Evolutionary conservation across 2,329 filamentous ascomycete genomes (phyloP).

Genomic region (Orbilia brochopaga): DNA sequence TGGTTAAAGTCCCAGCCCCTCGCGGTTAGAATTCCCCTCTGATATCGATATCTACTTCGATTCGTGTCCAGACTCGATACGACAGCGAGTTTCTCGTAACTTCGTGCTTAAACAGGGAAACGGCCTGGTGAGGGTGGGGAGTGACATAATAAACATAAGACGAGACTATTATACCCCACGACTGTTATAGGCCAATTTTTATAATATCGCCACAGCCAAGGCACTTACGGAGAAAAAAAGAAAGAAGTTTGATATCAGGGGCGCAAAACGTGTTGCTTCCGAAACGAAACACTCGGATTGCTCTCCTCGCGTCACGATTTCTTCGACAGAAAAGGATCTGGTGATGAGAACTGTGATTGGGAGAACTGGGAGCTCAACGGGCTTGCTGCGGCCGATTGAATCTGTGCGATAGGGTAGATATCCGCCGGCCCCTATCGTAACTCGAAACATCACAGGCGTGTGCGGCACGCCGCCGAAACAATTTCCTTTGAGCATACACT

Average conservation of each 20-base stretch:
- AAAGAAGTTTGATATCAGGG: constrained; percentile 2
- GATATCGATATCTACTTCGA: neutral
- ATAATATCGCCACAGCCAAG: neutral
- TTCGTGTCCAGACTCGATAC: constrained; percentile 6
- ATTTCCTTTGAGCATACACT: no score
- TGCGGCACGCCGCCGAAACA: neutral
- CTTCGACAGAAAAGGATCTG: neutral
- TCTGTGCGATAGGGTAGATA: neutral
- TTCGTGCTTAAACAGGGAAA: constrained; percentile 24
- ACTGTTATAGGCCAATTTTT: neutral
- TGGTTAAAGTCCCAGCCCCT: neutral
- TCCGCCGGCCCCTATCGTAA: neutral
- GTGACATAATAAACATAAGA: constrained; percentile 47
- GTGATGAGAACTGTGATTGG: neutral
- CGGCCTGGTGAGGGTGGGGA: constrained; percentile 4
- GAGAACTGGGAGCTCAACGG: neutral
- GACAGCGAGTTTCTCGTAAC: constrained; percentile 22
- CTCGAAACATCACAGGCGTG: constrained; percentile 3
- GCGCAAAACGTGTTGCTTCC: constrained; percentile 1
- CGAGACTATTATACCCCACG: constrained; percentile 17
- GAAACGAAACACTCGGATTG: constrained; percentile 50
- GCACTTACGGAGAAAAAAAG: neutral
- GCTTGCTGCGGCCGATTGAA: constrained; percentile 6
- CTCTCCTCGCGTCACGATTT: neutral
- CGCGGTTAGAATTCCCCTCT: no score